phyloP scores from a whole-genome alignment of 2,329 filamentous ascomycete species.

The Colletotrichum theobromicola region DNA sequence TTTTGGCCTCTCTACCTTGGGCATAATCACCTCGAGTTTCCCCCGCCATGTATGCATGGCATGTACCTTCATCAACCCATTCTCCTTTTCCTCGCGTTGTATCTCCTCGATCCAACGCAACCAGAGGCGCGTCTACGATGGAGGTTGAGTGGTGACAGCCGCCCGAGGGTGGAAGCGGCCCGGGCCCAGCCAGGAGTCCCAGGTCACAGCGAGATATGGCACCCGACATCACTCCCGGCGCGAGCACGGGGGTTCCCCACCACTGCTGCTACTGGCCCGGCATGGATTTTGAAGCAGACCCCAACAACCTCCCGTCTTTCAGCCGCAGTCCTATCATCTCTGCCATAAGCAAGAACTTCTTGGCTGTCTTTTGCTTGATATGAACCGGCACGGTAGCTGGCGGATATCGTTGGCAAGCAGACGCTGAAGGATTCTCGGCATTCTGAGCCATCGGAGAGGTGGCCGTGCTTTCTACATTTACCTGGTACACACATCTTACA shows the following conservation, averaged over 20 bases:
- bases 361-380: neutral
- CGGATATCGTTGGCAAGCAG: neutral
- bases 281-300: neutral
- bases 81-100: neutral
- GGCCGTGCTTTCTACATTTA: neutral
- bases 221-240: neutral
- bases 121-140: neutral
- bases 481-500: neutral
- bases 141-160: neutral
- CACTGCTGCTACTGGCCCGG: neutral
- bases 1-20: neutral
- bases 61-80: neutral
- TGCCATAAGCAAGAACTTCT: neutral
- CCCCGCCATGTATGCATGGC: neutral
- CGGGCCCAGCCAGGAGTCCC: neutral
- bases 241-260: neutral
- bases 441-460: neutral
- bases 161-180: neutral
- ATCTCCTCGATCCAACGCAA: neutral
- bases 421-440: neutral
- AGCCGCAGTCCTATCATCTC: neutral
- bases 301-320: neutral
- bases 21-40: neutral
- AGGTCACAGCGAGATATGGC: neutral
- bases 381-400: neutral